phyloP scores from a whole-genome alignment of 176 grass and related monocot genomes.

The Aegilops tauschii region DNA sequence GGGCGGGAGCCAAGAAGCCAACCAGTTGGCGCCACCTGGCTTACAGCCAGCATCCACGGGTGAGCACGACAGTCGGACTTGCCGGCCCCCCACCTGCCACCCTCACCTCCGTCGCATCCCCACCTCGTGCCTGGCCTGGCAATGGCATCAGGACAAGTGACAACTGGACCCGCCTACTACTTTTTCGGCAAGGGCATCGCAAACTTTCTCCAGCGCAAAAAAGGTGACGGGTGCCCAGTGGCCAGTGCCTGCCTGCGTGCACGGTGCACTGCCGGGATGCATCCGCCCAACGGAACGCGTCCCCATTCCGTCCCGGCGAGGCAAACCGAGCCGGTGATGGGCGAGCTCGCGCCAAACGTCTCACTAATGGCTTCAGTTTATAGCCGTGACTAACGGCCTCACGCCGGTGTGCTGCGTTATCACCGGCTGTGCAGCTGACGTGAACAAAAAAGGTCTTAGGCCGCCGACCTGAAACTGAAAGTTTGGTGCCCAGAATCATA shows the following conservation, averaged over 20 bases:
- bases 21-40: constrained; percentile 7
- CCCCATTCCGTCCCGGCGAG: background rate
- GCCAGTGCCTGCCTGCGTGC: background rate
- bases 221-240: no score
- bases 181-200: background rate
- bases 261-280: background rate
- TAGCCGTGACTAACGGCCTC: background rate
- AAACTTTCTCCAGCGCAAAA: background rate
- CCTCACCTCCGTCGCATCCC: background rate
- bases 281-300: no score
- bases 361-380: background rate
- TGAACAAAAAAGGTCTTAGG: background rate
- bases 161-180: background rate
- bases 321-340: background rate
- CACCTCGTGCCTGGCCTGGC: background rate
- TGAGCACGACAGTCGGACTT: background rate
- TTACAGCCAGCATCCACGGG: background rate
- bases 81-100: background rate
- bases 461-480: background rate
- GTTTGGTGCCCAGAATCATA: background rate
- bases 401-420: background rate
- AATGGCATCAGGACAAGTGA: background rate
- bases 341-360: background rate
- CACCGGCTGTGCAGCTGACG: background rate
- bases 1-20: background rate